Percentiles rank a stretch among this genome's conserved stretches.
These are phyloP conservation scores for Boletus speciosus DNA, from an alignment of 768 basidiomycete genomes.

Conservation along the genomic window DNA sequence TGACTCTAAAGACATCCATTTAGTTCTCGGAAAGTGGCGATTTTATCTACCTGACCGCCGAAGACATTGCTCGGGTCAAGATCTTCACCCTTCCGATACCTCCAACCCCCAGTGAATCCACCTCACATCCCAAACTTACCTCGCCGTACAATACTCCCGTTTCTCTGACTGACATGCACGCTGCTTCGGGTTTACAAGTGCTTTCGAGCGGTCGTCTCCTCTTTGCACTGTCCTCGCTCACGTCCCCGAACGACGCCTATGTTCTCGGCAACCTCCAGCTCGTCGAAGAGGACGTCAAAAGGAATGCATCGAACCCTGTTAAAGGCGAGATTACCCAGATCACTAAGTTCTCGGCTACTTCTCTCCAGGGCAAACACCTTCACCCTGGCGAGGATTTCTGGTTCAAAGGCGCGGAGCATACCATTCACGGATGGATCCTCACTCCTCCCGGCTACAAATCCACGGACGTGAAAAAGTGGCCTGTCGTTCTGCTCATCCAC, in stretches of 20 bases:
- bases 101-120: slow-evolving; percentile 52
- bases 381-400: slow-evolving; percentile 75
- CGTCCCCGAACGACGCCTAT: slow-evolving; percentile 77
- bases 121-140: slow-evolving; percentile 43
- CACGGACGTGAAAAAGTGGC: slow-evolving; percentile 71
- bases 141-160: slow-evolving; percentile 50
- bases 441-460: slow-evolving; percentile 76
- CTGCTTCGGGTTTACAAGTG: slow-evolving; percentile 59
- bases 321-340: slow-evolving; percentile 47
- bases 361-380: slow-evolving; percentile 56
- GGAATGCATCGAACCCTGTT: slow-evolving; percentile 24
- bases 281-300: slow-evolving; percentile 41
- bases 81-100: slow-evolving; percentile 69
- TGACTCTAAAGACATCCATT: not conserved
- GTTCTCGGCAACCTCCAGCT: slow-evolving; percentile 49
- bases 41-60: slow-evolving; percentile 69
- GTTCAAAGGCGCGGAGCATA: slow-evolving; percentile 78
- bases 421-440: slow-evolving; percentile 82
- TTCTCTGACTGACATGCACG: slow-evolving; percentile 54
- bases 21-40: slow-evolving; percentile 75
- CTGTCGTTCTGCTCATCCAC: slow-evolving; percentile 76
- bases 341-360: slow-evolving; percentile 59
- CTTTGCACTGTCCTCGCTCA: slow-evolving; percentile 71
- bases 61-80: slow-evolving; percentile 76
- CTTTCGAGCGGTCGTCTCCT: slow-evolving; percentile 61